Evolutionary conservation across 2,329 filamentous ascomycete genomes (phyloP), one percentile per base, ranked within the genome.

Genomic region (Phyllosticta capitalensis): DNA sequence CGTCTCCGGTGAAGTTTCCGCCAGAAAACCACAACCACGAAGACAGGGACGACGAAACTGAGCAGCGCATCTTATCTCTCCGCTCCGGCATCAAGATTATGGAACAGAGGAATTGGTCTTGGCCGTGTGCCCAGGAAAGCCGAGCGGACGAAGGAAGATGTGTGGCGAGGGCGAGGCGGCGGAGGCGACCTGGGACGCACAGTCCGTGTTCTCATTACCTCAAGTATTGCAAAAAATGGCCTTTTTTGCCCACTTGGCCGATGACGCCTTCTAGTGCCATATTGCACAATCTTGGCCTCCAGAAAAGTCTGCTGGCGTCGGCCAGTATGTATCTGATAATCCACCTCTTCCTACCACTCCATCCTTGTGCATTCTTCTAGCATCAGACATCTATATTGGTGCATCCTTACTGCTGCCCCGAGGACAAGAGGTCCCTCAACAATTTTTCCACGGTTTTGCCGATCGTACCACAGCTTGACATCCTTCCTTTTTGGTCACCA

Each of bases 261-360:
- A 59, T 59, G 58, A 59, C 58, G 58, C 58, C 58, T 59, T 59
- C 19, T 21, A 55, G 9, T 55, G 52, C 45, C 52, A 48, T 52
- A 59, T 59, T 55, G 58, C 58, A 59, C 58, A 55, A 59, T 59
- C 52, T 50, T 12, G 6, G 38, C 48, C 52, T 10, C 14, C 53
- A 48, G 53, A 59, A 59, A 55, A 59, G 10, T 59, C 48, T 59
- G 58, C 52, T 52, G 14, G 12, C 26, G 30, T 20, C 52, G 53
- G 9, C 9, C 58, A 59, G 52, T 55, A 59, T 59, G 58, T 59
- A 59, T 54, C 52, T 59, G 45, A 30, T 45, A 45, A 45, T 45
- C 17, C 17, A 45, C 17, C 38, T 45, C 38, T n/a, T 45, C 38
- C 38, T n/a, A 45, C 14, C n/a, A 19, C 38, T 45, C 38, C 17